Conservation (phyloP, 176 grass and related monocot genomes). For the Cymbopogon citratus region DNA sequence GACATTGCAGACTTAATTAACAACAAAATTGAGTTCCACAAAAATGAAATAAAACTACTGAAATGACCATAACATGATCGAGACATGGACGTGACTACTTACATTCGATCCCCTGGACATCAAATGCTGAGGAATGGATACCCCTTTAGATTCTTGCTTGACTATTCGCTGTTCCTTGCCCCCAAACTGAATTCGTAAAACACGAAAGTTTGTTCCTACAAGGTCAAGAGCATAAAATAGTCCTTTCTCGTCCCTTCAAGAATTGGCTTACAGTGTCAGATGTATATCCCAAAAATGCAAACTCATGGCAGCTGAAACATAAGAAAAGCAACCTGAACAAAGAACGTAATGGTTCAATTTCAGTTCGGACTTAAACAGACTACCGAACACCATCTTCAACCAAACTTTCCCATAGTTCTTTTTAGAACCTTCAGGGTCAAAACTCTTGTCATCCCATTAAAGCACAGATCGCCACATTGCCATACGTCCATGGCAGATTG, state of each 20-base stretch:
- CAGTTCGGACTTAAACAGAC: background rate
- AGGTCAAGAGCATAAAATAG: conserved; percentile 84
- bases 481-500: background rate
- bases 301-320: background rate
- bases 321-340: background rate
- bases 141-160: conserved; percentile 58
- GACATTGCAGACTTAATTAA: background rate
- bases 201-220: conserved; percentile 79
- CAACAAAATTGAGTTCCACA: background rate
- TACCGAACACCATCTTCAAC: background rate
- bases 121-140: conserved; percentile 66
- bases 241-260: conserved; percentile 52
- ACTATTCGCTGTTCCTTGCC: conserved; percentile 55
- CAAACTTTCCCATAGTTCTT: background rate
- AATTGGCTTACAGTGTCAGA: background rate
- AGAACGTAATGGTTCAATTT: background rate
- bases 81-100: background rate
- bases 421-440: background rate
- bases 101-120: conserved; percentile 67
- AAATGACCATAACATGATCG: background rate
- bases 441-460: background rate
- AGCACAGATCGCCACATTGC: background rate
- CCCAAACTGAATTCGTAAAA: conserved; percentile 66
- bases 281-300: background rate
- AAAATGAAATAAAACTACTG: background rate